Evolutionary conservation across 495 filamentous ascomycete species (phyloP).

Genomic region (Paragyromitra xinjiangensis): DNA sequence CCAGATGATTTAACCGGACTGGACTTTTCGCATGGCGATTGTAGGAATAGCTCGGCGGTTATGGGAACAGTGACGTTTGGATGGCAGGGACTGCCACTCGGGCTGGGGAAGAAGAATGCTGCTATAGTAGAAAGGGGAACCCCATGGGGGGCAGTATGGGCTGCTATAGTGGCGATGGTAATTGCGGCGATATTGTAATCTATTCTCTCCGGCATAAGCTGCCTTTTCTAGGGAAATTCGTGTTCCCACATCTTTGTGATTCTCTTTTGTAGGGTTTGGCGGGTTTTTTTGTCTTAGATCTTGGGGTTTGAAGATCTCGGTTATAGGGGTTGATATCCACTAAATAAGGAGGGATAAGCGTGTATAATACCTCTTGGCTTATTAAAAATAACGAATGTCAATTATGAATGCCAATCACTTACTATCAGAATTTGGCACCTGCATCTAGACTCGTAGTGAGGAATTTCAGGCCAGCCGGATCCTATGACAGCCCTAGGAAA

Average conservation of each 20-base stretch:
- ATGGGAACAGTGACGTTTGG: constrained; percentile 75
- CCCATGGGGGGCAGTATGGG: constrained; percentile 24
- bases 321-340: too few relatives aligned
- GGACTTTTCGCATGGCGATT: constrained; percentile 75
- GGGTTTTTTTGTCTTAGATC: not conserved
- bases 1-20: constrained; percentile 73
- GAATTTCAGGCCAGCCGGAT: not conserved
- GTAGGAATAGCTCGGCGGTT: constrained; percentile 68
- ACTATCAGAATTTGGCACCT: not conserved
- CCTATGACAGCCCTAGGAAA: not conserved
- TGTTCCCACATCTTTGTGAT: too few relatives aligned
- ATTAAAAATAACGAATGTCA: not conserved
- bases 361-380: not conserved
- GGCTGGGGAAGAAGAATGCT: constrained; percentile 35
- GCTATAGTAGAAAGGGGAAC: not conserved
- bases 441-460: too few relatives aligned
- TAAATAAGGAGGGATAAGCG: not conserved
- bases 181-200: constrained; percentile 4
- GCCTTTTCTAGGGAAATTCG: too few relatives aligned
- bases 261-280: not conserved
- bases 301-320: too few relatives aligned
- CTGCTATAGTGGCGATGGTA: not conserved
- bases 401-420: not conserved
- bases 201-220: too few relatives aligned
- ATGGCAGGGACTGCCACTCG: constrained; percentile 69